A percentile compares a stretch with the other conserved stretches of the same genome.
These are phyloP conservation scores for Leccinum aurantiacum DNA, from an alignment of 768 basidiomycete genomes.

Conservation along the genomic window DNA sequence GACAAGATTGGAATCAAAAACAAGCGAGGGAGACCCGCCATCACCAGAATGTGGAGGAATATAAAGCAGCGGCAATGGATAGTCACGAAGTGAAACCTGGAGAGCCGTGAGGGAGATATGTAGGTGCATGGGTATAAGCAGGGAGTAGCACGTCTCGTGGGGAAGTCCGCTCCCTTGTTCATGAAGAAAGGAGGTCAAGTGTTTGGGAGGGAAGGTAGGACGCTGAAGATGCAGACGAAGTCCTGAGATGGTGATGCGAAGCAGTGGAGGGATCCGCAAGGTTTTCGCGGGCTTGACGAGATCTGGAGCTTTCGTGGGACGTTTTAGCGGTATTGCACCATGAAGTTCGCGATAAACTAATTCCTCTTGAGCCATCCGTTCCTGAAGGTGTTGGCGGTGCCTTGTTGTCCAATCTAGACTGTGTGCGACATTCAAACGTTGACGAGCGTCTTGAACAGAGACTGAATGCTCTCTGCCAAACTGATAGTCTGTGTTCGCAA, in stretches of 20 bases:
- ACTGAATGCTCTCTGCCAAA: constrained; percentile 67
- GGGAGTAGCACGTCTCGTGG: constrained; percentile 64
- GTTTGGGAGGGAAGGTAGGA: constrained; percentile 57
- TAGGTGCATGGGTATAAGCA: constrained; percentile 83
- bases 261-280: constrained; percentile 57
- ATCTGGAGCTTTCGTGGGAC: constrained; percentile 39
- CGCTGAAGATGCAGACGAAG: constrained; percentile 54
- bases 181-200: constrained; percentile 62
- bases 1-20: constrained; percentile 76
- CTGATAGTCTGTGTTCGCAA: constrained; percentile 55
- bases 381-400: constrained; percentile 44
- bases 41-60: constrained; percentile 49
- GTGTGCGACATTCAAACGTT: constrained; percentile 67
- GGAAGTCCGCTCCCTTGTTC: constrained; percentile 71
- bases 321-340: constrained; percentile 35
- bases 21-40: constrained; percentile 46
- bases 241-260: constrained; percentile 62
- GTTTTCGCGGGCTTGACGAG: constrained; percentile 41
- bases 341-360: constrained; percentile 45
- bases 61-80: constrained; percentile 82
- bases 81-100: constrained; percentile 73
- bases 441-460: constrained; percentile 67
- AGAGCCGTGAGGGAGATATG: constrained; percentile 63
- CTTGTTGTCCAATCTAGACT: constrained; percentile 71
- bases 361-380: constrained; percentile 52